Evolutionary conservation across 164 flowering plant genomes (phyloP), one percentile per base, ranked within the genome.

Genomic region (Taxillus chinensis): DNA sequence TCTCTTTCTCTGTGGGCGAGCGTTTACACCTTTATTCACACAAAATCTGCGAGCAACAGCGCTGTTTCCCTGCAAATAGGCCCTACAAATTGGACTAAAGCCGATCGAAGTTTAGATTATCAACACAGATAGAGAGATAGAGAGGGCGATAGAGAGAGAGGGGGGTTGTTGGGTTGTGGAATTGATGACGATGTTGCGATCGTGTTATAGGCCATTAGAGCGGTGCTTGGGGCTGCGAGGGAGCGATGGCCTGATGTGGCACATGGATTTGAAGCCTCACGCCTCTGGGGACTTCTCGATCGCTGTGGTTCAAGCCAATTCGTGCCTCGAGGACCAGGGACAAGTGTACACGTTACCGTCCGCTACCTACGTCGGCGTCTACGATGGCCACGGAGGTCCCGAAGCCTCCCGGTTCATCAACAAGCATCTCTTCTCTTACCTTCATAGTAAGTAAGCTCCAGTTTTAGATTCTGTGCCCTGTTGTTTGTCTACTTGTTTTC

Each of bases 341-440:
- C 87, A 83, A 64, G 85, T 81, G n/a, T 73, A 76, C 59, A 73
- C 82, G 15, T 73, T 77, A 12, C 80, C 83, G 8, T 72, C 71
- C 5, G 77, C 80, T 5, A 83, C 85, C 55, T 81, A 74, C 39
- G 70, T 83, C 16, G 87, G 83, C 39, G 83, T 83, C 39, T 83
- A 79, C 54, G 87, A 83, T 60, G 87, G 87, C 49, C 87, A 83
- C 49, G 87, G 83, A 41, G 80, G 83, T n/a, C 75, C 79, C 38
- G 80, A 79, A 60, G 80, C 83, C 17, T 70, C 83, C 5, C 64
- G 77, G 11, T 79, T 79, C 61, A 71, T 79, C 54, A 77, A 69
- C 15, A 64, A 68, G 5, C 66, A 77, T 41, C 79, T 79, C 60
- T 74, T 79, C n/a, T 64, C 74, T 42, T 61, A 68, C 52, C 60